A percentile compares a stretch with the other conserved stretches of the same genome.
Evolutionary conservation across 768 basidiomycete genomes (phyloP).

Genomic region (Suillus brevipes): DNA sequence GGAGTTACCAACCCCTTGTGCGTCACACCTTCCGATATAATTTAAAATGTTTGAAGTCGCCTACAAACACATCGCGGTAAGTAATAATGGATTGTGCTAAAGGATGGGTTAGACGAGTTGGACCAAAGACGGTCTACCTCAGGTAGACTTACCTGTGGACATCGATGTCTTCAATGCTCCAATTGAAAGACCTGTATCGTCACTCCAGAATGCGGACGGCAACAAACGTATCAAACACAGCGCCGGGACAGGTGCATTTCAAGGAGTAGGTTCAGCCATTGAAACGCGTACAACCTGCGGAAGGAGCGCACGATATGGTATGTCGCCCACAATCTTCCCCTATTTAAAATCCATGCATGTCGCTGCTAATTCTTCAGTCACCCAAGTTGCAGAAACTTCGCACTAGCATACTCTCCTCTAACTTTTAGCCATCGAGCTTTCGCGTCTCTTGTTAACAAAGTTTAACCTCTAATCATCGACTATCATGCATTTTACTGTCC

Average conservation of each 20-base stretch:
- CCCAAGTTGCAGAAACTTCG: not conserved
- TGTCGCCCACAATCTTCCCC: not conserved
- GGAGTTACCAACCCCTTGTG: too few relatives aligned
- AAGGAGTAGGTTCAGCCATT: not conserved
- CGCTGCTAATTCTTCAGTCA: not conserved
- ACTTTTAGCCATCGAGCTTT: not conserved
- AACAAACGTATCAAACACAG: conserved; percentile 23
- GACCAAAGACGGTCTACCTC: too few relatives aligned
- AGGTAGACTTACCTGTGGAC: too few relatives aligned
- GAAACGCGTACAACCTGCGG: not conserved
- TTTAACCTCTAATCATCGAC: not conserved
- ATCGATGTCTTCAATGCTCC: too few relatives aligned
- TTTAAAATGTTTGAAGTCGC: too few relatives aligned
- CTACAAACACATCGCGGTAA: too few relatives aligned
- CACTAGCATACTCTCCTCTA: not conserved
- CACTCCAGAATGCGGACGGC: too few relatives aligned
- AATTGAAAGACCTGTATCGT: too few relatives aligned
- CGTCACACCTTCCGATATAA: too few relatives aligned
- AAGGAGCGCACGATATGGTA: not conserved
- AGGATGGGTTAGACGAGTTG: too few relatives aligned
- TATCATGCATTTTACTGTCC: not conserved
- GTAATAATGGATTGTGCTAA: too few relatives aligned
- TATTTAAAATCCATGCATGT: not conserved
- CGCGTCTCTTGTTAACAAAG: not conserved
- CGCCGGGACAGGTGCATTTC: not conserved